phyloP scores from a whole-genome alignment of 305 asterid genomes.

The Fraxinus ornus region DNA sequence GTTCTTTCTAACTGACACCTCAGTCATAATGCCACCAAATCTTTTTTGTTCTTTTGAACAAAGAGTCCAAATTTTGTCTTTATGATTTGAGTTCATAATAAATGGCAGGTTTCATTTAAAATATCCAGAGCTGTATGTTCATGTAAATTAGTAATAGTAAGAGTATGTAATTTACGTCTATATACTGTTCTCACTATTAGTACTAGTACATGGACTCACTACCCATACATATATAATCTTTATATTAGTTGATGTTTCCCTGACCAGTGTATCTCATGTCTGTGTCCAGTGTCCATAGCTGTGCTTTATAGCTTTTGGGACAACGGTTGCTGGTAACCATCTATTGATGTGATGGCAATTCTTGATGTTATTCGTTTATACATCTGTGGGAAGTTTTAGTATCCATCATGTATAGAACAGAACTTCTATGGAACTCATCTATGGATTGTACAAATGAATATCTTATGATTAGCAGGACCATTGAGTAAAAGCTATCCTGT shows the following conservation, averaged over 20 bases:
- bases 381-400: neutral
- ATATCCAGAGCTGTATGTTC: neutral
- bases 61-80: too few species aligned
- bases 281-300: neutral
- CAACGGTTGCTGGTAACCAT: neutral
- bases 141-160: neutral
- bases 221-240: neutral
- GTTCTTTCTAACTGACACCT: too few species aligned
- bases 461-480: neutral
- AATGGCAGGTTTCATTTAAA: neutral
- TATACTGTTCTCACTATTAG: neutral
- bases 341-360: neutral
- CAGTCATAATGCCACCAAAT: too few species aligned
- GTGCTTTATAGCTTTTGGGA: neutral
- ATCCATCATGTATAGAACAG: neutral
- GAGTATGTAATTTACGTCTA: neutral
- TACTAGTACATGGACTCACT: neutral
- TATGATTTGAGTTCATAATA: too few species aligned
- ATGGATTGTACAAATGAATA: neutral
- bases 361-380: neutral
- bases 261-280: neutral
- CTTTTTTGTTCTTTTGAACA: too few species aligned
- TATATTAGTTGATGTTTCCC: neutral
- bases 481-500: neutral
- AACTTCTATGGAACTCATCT: neutral